Conservation (phyloP, 495 filamentous ascomycete species). For the Cairneyella variabilis region DNA sequence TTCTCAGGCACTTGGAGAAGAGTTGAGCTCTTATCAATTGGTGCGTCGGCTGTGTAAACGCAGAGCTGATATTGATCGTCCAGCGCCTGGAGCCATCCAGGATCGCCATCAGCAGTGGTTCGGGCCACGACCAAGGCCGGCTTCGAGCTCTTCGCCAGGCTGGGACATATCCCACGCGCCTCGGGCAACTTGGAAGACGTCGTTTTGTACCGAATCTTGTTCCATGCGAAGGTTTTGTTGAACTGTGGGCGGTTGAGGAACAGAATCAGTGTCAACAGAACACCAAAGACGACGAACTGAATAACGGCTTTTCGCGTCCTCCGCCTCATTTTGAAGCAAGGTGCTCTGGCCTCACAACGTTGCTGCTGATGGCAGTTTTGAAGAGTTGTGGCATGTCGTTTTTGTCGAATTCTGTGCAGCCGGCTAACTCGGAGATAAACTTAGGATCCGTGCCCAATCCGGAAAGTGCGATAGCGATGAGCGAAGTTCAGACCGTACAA, state of each 20-base stretch:
- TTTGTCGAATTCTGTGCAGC: too few species aligned
- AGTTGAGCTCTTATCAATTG: slow-evolving; percentile 11
- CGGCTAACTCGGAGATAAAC: too few species aligned
- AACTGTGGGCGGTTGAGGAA: slow-evolving; percentile 14
- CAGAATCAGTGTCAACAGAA: slow-evolving; percentile 5
- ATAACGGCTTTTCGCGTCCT: slow-evolving; percentile 9
- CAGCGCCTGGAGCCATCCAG: slow-evolving; percentile 13
- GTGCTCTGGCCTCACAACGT: neutral
- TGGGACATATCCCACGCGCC: slow-evolving; percentile 16
- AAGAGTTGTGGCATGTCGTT: too few species aligned
- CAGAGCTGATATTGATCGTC: slow-evolving; percentile 11
- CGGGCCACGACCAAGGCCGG: slow-evolving; percentile 16
- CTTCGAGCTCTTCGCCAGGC: slow-evolving; percentile 7
- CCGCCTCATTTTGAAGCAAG: slow-evolving; percentile 15
- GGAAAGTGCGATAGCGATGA: too few species aligned
- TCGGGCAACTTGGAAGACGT: slow-evolving; percentile 4
- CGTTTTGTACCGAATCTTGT: slow-evolving; percentile 15
- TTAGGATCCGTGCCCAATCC: too few species aligned
- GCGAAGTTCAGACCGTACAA: too few species aligned
- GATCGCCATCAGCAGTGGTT: slow-evolving; percentile 9
- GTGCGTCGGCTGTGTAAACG: slow-evolving; percentile 64
- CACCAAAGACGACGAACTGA: slow-evolving; percentile 5
- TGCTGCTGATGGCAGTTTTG: too few species aligned
- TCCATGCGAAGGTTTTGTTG: slow-evolving; percentile 15
- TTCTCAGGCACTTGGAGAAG: slow-evolving; percentile 20